Base-by-base conservation (phyloP, 192 early-diverging fungal genomes). In the Backusella parvicylindrica region DNA sequence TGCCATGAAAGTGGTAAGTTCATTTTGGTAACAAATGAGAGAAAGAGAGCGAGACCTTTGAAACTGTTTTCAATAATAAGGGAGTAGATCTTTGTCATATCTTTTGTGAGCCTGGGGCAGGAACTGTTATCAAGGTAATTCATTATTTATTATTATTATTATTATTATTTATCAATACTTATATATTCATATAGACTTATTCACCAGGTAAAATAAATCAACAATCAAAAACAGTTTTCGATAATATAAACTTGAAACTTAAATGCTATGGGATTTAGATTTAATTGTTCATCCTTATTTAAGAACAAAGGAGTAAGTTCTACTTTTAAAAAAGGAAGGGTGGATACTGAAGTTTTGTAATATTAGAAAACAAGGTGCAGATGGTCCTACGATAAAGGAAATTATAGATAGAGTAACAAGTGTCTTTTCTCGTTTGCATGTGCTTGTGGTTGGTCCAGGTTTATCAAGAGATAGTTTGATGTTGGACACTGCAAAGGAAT, bases 281-380 rank as follows among this genome's bases (percentile, higher is more conserved):
- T 80, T 99, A 8, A 98, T 99, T 71, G 98, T 99, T 3, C 91
- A 96, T 80, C 98, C 98, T 5, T 93, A 92, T 70, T 72, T 99
- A 68, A 84, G 85, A 33, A 84, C 77, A 35, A 69, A 70, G 2
- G 75, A 77, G 82, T 84, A 75, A 32, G 9, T 16, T 26, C 30
- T 71, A 4, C 23, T 18, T 50, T 5, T 11, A 1, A 41, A 23
- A 12, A 31, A 18, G 7, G 38, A 15, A 7, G 37, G 37, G 37
- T 38, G 11, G 37, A 9, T 9, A 7, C 7, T 5, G 36, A 5
- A 37, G 37, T 41, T 47, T 4, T 43, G 2, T 40, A 26, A 49
- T 2, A 21, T 8, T 9, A 75, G 74, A 4, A 68, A 76, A 37
- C 26, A 63, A 41, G 38, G 71, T 28, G 3, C 64, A 18, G 5